phyloP scores from a whole-genome alignment of 2,329 filamentous ascomycete genomes.

The Cyphellophora attinorum region DNA sequence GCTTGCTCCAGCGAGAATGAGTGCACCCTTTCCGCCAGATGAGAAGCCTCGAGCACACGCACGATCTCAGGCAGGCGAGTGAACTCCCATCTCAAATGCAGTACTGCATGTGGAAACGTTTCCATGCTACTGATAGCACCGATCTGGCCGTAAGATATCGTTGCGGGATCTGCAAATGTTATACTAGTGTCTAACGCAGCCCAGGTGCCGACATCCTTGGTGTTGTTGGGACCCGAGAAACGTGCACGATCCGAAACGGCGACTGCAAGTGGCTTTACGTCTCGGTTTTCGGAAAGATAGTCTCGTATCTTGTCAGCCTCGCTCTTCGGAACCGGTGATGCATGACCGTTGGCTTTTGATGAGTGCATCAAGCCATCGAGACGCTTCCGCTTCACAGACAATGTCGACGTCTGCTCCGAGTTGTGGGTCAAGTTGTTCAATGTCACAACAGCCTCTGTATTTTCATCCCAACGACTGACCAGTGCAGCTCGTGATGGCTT shows the following conservation, averaged over 20 bases:
- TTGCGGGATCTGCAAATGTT: slow-evolving; percentile 21
- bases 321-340: slow-evolving; percentile 3
- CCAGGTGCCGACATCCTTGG: slow-evolving; percentile 31
- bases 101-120: slow-evolving; percentile 41
- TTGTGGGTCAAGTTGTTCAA: slow-evolving; percentile 13
- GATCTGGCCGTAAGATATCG: slow-evolving; percentile 4
- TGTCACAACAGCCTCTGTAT: slow-evolving; percentile 19
- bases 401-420: slow-evolving; percentile 8
- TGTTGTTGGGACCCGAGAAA: slow-evolving; percentile 39
- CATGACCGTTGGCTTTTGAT: slow-evolving; percentile 1
- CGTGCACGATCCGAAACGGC: slow-evolving; percentile 36
- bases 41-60: slow-evolving; percentile 17
- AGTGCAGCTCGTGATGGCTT: slow-evolving; percentile 18
- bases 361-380: slow-evolving; percentile 11
- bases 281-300: slow-evolving; percentile 34
- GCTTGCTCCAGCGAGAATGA: slow-evolving; percentile 46
- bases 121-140: slow-evolving; percentile 17
- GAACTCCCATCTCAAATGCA: slow-evolving; percentile 42
- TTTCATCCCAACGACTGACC: slow-evolving; percentile 13
- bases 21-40: slow-evolving; percentile 35
- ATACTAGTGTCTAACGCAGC: slow-evolving; percentile 40
- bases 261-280: slow-evolving; percentile 37
- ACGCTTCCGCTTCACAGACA: slow-evolving; percentile 14
- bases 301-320: slow-evolving; percentile 10
- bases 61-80: slow-evolving; percentile 5